These are phyloP conservation scores for Mycena metata DNA, from an alignment of 768 basidiomycete species.

Conservation along the genomic window DNA sequence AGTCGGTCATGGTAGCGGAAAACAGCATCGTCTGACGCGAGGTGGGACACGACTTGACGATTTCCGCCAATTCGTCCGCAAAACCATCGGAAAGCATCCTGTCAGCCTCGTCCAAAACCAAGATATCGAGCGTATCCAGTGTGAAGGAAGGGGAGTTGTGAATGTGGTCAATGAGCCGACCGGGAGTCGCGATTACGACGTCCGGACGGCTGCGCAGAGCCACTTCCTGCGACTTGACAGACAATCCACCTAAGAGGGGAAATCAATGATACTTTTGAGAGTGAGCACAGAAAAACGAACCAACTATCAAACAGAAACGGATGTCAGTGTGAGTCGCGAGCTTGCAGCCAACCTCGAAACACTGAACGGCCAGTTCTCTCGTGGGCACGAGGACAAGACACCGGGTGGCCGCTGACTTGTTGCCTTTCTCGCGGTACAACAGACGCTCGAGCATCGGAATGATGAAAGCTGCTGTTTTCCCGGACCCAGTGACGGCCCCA, in stretches of 20 bases:
- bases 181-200: constrained; percentile 95
- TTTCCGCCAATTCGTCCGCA: constrained; percentile 93
- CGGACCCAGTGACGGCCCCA: constrained; percentile 95
- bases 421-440: constrained; percentile 91
- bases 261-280: constrained; percentile 25
- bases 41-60: constrained; percentile 88
- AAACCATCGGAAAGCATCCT: constrained; percentile 97
- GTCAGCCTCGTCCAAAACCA: constrained; percentile 98
- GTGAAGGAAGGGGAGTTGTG: constrained; percentile 95
- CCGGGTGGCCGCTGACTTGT: constrained; percentile 86
- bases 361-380: constrained; percentile 95
- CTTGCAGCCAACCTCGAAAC: constrained; percentile 90
- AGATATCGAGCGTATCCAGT: constrained; percentile 91
- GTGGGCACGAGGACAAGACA: constrained; percentile 96
- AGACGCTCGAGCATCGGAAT: constrained; percentile 95
- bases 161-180: constrained; percentile 97
- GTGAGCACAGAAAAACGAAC: constrained; percentile 57
- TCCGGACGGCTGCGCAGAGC: constrained; percentile 91
- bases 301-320: constrained; percentile 91
- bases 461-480: constrained; percentile 98
- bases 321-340: constrained; percentile 91
- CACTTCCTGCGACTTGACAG: constrained; percentile 91
- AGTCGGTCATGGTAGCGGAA: constrained; percentile 99
- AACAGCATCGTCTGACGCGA: constrained; percentile 98
- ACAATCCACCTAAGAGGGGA: constrained; percentile 80